Conservation (phyloP, 2,329 filamentous ascomycete species). For the Colletotrichum sidae region DNA sequence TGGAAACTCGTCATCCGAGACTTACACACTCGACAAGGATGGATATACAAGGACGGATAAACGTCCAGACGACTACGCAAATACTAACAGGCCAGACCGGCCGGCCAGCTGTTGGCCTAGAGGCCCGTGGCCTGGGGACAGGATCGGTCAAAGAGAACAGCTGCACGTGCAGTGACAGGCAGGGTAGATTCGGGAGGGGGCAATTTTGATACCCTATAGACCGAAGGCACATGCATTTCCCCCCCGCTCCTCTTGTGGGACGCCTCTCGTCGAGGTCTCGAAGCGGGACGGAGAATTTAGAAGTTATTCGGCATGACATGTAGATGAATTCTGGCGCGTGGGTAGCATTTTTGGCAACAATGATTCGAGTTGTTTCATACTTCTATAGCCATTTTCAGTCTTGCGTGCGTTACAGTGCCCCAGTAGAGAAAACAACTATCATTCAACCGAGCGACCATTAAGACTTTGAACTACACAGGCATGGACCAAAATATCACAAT, state of each 20-base stretch:
- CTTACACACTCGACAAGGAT: too few relatives aligned
- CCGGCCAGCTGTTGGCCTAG: too few relatives aligned
- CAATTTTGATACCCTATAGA: slow-evolving; percentile 38
- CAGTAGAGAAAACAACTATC: too few relatives aligned
- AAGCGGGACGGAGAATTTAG: slow-evolving; percentile 20
- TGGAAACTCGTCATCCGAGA: background rate
- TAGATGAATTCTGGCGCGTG: slow-evolving; percentile 30
- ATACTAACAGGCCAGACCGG: too few relatives aligned
- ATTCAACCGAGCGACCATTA: too few relatives aligned
- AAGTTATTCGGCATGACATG: slow-evolving; percentile 27
- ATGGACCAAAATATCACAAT: background rate
- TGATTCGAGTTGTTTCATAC: background rate
- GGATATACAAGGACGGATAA: too few relatives aligned
- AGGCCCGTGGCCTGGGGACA: background rate
- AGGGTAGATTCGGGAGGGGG: slow-evolving; percentile 35
- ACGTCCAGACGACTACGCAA: too few relatives aligned
- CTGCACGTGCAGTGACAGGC: slow-evolving; percentile 20
- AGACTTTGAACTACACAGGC: too few relatives aligned
- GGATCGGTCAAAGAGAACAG: background rate
- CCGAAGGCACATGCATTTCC: slow-evolving; percentile 34
- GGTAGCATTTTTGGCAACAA: slow-evolving; percentile 19
- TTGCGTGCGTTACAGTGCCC: background rate
- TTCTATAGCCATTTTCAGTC: background rate
- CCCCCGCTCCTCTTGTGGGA: slow-evolving; percentile 1
- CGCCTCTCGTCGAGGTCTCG: background rate